Base-by-base conservation (phyloP, 345 rosid genomes). In the Diplotaxis tenuifolia region DNA sequence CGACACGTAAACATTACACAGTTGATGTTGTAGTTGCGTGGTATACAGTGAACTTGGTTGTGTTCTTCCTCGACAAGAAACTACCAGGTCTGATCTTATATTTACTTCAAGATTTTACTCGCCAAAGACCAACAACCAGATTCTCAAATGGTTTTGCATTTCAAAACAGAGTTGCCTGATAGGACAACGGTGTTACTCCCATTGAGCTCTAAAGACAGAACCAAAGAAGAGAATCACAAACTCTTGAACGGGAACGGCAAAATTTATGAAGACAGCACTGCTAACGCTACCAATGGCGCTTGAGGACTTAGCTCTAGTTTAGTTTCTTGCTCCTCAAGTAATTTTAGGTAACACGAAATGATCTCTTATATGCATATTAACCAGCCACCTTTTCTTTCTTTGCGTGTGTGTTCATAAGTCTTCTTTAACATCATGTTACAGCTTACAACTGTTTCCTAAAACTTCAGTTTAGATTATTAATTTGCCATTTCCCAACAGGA, bases 11-110 rank as follows among this genome's bases (percentile, higher is more conserved):
- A 79, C 99, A 96, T 89, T 96, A 92, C 84, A 86, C 97, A 0
- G 99, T 92, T 0, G 99, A 92, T 31, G 86, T 96, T 3, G 96
- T 92, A 25, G 98, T 96, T 73, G 99, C 99, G 28, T 92, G 98
- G 99, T 95, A 96, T 76, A 96, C 99, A 1, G 99, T 96, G 52
- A 92, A 87, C 82, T 76, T 96, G 67, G 93, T 89, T 78, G 94
- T 96, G 34, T 92, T 92, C 87, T 92, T 90, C 79, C 2, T 96
- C 1, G 97, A 92, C 85, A 90, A 90, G 87, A 92, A 89, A 81
- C 84, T 96, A 82, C 98, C 98, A 83, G 98, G 99, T 90, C 22
- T 59, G 67, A 14, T 14, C 9, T 18, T n/a, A n/a, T n/a, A n/a
- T 10, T 20, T 4, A 9, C 31, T 32, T 12, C 19, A 47, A 25